Evolutionary conservation across 192 early-diverging fungal genomes (phyloP), one percentile per base, ranked within the genome.

Genomic region (Rhizoclosmatium globosum): DNA sequence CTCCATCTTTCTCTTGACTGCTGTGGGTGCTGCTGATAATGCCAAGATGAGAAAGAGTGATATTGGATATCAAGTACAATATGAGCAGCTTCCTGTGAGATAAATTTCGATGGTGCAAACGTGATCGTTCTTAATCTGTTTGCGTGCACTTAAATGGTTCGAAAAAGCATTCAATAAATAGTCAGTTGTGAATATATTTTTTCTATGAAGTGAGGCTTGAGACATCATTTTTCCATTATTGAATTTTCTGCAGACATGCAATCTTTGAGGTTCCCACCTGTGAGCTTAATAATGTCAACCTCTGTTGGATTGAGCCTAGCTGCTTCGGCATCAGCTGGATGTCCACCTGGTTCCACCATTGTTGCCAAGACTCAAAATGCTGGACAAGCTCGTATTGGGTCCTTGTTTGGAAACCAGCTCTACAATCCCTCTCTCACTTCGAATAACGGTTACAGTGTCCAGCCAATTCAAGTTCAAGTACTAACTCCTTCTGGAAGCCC

Each of bases 31-130:
- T 0, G 72, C 72, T 7, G 72, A 74, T 44, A 19, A 74, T 4
- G 19, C 72, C 4, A 74, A 62, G 61, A 19, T 48, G 56, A 19
- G 72, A 17, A 39, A 56, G 11, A 23, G 21, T 23, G 72, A 74
- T 74, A 43, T 74, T 44, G 72, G 72, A 45, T 74, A 74, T 48
- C 72, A 74, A 41, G 72, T 74, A 53, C 9, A 17, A 53, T 53
- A 53, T 53, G 50, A 53, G 17, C 6, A 13, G 50, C 17, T 13
- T 53, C 9, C 50, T 17, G 17, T 13, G 17, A 17, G 9, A 53
- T 53, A 17, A 53, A 13, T 53, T 53, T 53, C 6, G 9, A 13
- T 53, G 6, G 50, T 53, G 6, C 17, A 13, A 7, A 13, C 17
- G 6, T 53, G 50, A 13, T 53, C 50, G 50, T 53, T 13, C 6